These are phyloP conservation scores for Sordariomycetes sp. DNA, from an alignment of 2,329 filamentous ascomycete species.

Conservation along the genomic window DNA sequence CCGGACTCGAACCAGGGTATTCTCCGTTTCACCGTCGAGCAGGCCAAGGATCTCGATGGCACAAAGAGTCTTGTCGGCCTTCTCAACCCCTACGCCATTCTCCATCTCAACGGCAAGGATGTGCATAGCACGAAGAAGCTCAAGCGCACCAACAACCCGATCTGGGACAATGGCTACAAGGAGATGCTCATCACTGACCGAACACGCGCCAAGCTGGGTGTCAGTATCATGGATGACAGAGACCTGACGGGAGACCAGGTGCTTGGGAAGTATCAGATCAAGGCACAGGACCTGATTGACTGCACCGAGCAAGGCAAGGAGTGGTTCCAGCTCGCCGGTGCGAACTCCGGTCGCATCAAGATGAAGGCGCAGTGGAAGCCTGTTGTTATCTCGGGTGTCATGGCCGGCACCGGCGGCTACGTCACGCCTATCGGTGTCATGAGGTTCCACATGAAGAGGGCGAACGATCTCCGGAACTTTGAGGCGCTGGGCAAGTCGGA, in stretches of 20 bases:
- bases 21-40: constrained; percentile 81
- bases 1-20: constrained; percentile 92
- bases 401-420: constrained; percentile 74
- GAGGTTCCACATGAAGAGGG: constrained; percentile 81
- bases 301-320: constrained; percentile 87
- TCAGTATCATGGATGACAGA: constrained; percentile 92
- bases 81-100: constrained; percentile 79
- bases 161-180: constrained; percentile 87
- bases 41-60: constrained; percentile 90
- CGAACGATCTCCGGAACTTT: constrained; percentile 73
- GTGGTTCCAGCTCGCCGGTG: constrained; percentile 83
- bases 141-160: constrained; percentile 94
- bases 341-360: constrained; percentile 74
- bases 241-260: constrained; percentile 73
- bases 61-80: constrained; percentile 83
- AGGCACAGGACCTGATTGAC: constrained; percentile 83
- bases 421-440: constrained; percentile 89
- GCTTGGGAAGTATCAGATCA: constrained; percentile 88
- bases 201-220: constrained; percentile 76
- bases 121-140: constrained; percentile 81
- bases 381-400: constrained; percentile 68
- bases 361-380: constrained; percentile 92
- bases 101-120: constrained; percentile 86
- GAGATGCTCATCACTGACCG: constrained; percentile 92
- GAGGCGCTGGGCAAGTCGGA: constrained; percentile 96